A percentile compares a stretch with the other conserved stretches of the same genome.
phyloP scores from a whole-genome alignment of 768 basidiomycete species.

The Ramaria rubella region DNA sequence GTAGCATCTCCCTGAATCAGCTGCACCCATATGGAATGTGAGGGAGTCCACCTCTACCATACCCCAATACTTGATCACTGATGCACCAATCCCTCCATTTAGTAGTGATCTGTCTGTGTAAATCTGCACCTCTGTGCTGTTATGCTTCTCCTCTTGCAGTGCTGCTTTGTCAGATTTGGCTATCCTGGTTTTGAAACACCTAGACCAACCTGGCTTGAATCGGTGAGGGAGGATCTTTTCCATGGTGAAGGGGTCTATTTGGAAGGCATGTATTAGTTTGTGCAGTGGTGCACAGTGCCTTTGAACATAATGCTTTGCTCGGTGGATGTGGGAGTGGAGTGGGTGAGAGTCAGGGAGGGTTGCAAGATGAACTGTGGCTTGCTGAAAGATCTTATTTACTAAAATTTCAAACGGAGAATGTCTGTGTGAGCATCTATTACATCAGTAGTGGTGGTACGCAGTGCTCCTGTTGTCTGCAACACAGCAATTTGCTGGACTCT shows the following conservation, averaged over 20 bases:
- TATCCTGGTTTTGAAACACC: not conserved
- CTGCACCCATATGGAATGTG: not conserved
- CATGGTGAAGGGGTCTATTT: conserved; percentile 4
- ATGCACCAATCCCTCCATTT: conserved; percentile 11
- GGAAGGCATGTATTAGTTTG: conserved; percentile 10
- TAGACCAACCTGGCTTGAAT: not conserved
- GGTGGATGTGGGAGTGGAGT: conserved; percentile 5
- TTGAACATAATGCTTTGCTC: not conserved
- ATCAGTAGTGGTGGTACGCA: conserved; percentile 14
- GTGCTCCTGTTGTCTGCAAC: not conserved
- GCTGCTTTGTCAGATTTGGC: not conserved
- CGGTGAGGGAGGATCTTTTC: conserved; percentile 14
- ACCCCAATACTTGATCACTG: conserved; percentile 2
- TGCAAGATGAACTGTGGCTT: not conserved
- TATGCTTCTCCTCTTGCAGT: not conserved
- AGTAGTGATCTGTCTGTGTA: conserved; percentile 6
- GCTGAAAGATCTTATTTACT: not conserved
- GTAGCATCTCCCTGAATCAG: not conserved
- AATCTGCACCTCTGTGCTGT: not conserved
- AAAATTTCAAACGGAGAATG: conserved; percentile 17
- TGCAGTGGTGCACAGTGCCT: conserved; percentile 19
- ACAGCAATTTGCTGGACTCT: conserved; percentile 3
- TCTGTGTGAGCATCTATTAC: conserved; percentile 19
- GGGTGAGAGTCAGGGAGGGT: conserved; percentile 14
- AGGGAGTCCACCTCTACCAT: not conserved